These are phyloP conservation scores for Starmerella apis DNA, from an alignment of 805 yeast genomes.

Conservation along the genomic window DNA sequence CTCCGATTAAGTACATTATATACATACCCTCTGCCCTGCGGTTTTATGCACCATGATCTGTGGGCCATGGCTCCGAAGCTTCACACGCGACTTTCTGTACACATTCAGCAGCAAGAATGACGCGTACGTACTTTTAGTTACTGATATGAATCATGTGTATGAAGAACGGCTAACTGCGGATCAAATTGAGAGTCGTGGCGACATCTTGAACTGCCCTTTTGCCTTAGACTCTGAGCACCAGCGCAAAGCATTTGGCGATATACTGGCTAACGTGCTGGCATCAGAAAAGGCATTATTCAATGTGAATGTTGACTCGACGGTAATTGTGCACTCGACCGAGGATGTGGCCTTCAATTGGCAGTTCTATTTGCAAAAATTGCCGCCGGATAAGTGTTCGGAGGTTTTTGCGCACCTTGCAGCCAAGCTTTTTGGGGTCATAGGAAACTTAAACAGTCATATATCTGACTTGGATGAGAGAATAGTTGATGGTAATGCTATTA, in stretches of 20 bases:
- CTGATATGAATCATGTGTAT: constrained; percentile 7
- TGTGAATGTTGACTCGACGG: neutral
- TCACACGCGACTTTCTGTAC: constrained; percentile 1
- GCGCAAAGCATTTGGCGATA: neutral
- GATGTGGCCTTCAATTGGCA: constrained; percentile 8
- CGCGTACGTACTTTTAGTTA: constrained; percentile 8
- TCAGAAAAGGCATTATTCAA: neutral
- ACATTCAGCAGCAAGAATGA: neutral
- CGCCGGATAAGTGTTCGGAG: neutral
- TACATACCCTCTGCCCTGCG: too few species aligned
- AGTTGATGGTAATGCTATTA: constrained; percentile 6
- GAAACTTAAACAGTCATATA: neutral
- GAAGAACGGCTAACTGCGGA: constrained; percentile 2
- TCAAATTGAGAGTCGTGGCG: constrained; percentile 10
- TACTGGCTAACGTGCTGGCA: neutral
- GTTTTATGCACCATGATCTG: neutral
- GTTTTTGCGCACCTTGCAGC: neutral
- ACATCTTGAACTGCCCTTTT: constrained; percentile 8
- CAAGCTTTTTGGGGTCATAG: constrained; percentile 5
- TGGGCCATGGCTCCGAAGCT: constrained; percentile 9
- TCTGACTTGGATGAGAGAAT: neutral
- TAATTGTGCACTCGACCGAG: neutral
- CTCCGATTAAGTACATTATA: too few species aligned
- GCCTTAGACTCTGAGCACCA: constrained; percentile 8
- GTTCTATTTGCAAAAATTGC: neutral